A percentile compares a stretch with the other conserved stretches of the same genome.
phyloP scores from a whole-genome alignment of 495 filamentous ascomycete species.

The Penicillium dipodomyicola region DNA sequence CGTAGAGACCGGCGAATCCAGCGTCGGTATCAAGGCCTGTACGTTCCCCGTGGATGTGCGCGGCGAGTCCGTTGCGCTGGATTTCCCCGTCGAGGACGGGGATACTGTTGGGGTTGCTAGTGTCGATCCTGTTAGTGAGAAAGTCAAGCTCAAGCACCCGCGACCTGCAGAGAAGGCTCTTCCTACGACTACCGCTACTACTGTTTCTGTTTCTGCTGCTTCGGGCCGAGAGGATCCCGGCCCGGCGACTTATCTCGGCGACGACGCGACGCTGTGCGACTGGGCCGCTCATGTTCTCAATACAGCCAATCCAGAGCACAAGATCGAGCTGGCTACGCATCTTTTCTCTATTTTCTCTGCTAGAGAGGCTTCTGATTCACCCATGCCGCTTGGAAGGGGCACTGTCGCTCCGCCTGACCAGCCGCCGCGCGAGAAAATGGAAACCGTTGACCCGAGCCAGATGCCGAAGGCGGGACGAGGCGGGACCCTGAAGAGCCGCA shows the following conservation, averaged over 20 bases:
- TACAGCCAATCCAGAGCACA: constrained; percentile 51
- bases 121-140: constrained; percentile 50
- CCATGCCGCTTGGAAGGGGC: constrained; percentile 47
- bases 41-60: constrained; percentile 48
- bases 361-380: constrained; percentile 38
- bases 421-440: constrained; percentile 47
- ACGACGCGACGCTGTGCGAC: constrained; percentile 49
- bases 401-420: constrained; percentile 39
- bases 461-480: constrained; percentile 46
- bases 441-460: constrained; percentile 39
- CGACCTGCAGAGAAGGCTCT: constrained; percentile 21
- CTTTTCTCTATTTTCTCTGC: constrained; percentile 46
- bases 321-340: constrained; percentile 51
- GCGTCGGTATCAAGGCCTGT: constrained; percentile 52
- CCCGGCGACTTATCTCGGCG: constrained; percentile 37
- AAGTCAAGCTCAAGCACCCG: constrained; percentile 47
- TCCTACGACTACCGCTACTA: background rate
- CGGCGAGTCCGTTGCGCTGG: constrained; percentile 35
- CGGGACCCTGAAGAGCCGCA: constrained; percentile 48
- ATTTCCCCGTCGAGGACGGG: constrained; percentile 28
- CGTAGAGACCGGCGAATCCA: constrained; percentile 55
- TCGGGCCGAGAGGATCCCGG: constrained; percentile 18
- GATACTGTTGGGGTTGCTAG: constrained; percentile 27
- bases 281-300: constrained; percentile 53
- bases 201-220: constrained; percentile 1